Evolutionary conservation across 2,329 filamentous ascomycete species (phyloP).

Genomic region (Aplosporella prunicola): DNA sequence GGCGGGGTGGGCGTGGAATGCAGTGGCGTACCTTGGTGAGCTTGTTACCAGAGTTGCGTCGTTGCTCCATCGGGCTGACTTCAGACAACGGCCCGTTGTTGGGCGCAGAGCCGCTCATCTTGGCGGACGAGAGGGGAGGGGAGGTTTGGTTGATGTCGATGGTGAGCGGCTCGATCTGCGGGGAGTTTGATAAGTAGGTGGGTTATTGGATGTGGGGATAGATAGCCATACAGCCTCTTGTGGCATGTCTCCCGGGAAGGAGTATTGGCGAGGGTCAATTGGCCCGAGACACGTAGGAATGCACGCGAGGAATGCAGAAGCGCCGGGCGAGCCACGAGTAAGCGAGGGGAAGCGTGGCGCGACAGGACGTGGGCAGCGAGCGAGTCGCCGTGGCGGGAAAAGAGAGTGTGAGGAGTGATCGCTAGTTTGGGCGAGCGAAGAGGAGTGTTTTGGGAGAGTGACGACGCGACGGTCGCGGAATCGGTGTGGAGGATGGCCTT

Average conservation of each 20-base stretch:
- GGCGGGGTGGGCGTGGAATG: slow-evolving; percentile 14
- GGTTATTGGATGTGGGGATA: background rate
- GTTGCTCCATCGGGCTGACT: slow-evolving; percentile 73
- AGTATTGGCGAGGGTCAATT: slow-evolving; percentile 17
- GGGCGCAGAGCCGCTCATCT: slow-evolving; percentile 53
- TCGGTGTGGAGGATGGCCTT: slow-evolving; percentile 15
- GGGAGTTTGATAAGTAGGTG: slow-evolving; percentile 1
- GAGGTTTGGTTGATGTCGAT: slow-evolving; percentile 68
- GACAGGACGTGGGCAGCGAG: slow-evolving; percentile 14
- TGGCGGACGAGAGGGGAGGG: slow-evolving; percentile 51
- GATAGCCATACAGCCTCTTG: slow-evolving; percentile 29
- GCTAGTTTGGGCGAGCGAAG: too few relatives aligned
- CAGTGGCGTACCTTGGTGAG: slow-evolving; percentile 50
- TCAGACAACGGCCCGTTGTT: slow-evolving; percentile 74
- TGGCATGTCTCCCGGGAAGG: slow-evolving; percentile 25
- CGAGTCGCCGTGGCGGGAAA: slow-evolving; percentile 14
- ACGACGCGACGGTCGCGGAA: slow-evolving; percentile 21
- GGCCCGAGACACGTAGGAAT: slow-evolving; percentile 18
- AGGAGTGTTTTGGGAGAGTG: slow-evolving; percentile 7
- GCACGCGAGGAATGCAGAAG: slow-evolving; percentile 23
- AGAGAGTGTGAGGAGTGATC: slow-evolving; percentile 19
- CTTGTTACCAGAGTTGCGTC: slow-evolving; percentile 86
- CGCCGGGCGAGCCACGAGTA: slow-evolving; percentile 18
- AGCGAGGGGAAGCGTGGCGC: slow-evolving; percentile 13
- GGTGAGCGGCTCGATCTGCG: slow-evolving; percentile 64